Conservation (phyloP, 768 basidiomycete species). For the Tremella yokohamensis region DNA sequence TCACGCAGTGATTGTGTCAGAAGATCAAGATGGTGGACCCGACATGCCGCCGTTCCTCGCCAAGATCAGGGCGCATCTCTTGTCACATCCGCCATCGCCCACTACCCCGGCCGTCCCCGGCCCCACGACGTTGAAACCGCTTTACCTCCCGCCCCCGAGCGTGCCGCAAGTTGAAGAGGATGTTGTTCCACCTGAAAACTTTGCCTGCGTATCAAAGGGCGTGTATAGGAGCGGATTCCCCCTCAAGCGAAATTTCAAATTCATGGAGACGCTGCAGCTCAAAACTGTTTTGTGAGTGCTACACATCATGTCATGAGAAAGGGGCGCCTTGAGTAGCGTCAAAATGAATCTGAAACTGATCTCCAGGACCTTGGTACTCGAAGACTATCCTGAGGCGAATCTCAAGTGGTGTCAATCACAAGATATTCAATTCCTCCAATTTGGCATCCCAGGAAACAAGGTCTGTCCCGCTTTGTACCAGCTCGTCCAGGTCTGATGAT, state of each 20-base stretch:
- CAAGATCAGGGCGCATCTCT: background rate
- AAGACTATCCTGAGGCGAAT: constrained; percentile 53
- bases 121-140: constrained; percentile 13
- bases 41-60: constrained; percentile 1
- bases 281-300: constrained; percentile 52
- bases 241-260: constrained; percentile 49
- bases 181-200: constrained; percentile 52
- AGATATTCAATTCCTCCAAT: constrained; percentile 52
- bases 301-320: background rate
- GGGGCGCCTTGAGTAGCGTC: background rate
- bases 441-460: constrained; percentile 54
- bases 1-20: background rate
- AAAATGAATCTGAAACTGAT: background rate
- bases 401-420: constrained; percentile 49
- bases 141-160: constrained; percentile 43
- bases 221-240: constrained; percentile 52
- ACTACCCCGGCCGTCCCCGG: background rate
- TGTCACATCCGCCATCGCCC: background rate
- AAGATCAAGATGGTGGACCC: background rate
- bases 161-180: constrained; percentile 36
- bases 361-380: constrained; percentile 47
- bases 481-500: background rate
- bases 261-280: constrained; percentile 49
- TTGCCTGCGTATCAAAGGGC: constrained; percentile 44
- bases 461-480: constrained; percentile 4